Evolutionary conservation across 164 flowering plant genomes (phyloP).

Genomic region (Chloranthus sessilifolius): DNA sequence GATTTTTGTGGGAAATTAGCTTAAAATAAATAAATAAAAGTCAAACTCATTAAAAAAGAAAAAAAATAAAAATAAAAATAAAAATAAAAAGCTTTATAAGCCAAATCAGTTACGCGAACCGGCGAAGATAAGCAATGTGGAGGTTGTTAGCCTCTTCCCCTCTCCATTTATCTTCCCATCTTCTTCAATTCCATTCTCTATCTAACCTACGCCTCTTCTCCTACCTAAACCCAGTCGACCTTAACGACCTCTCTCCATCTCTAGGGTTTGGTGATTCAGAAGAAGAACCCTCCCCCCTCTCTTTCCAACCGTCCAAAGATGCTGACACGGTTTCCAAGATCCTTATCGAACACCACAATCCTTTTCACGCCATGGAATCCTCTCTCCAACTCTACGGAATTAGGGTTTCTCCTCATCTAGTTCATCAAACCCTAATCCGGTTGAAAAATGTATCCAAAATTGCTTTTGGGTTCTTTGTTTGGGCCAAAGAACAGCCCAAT

Average conservation of each 20-base stretch:
- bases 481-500: constrained; percentile 35
- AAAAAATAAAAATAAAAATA: too few relatives aligned
- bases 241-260: neutral
- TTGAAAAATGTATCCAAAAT: constrained; percentile 57
- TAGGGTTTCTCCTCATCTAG: constrained; percentile 40
- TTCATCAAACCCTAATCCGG: constrained; percentile 78
- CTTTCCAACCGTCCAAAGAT: constrained; percentile 46
- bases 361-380: constrained; percentile 82
- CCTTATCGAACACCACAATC: constrained; percentile 80
- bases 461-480: constrained; percentile 70
- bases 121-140: too few relatives aligned
- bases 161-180: neutral
- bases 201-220: constrained; percentile 9
- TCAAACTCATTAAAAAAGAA: too few relatives aligned
- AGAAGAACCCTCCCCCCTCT: too few relatives aligned
- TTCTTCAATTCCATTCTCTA: neutral
- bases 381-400: constrained; percentile 78
- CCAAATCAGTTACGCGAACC: too few relatives aligned
- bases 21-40: too few relatives aligned
- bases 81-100: too few relatives aligned
- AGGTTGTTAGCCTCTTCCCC: constrained; percentile 5
- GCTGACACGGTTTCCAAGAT: constrained; percentile 61
- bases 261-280: constrained; percentile 3
- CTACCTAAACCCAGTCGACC: too few relatives aligned
- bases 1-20: too few relatives aligned